Evolutionary conservation across 495 filamentous ascomycete genomes (phyloP), one percentile per base, ranked within the genome.

Genomic region (Talaromyces thailandensis): DNA sequence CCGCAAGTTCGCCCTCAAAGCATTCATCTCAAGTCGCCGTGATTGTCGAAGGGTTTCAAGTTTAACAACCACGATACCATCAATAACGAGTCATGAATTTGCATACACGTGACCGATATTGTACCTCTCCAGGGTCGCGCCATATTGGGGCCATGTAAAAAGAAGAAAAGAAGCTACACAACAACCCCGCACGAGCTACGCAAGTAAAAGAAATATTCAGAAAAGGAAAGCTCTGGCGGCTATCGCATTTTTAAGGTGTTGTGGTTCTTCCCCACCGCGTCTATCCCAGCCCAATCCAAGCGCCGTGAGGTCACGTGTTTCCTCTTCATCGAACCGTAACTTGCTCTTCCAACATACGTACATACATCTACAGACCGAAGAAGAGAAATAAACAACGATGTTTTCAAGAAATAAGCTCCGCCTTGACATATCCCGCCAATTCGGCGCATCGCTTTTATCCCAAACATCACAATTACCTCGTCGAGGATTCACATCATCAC

Each of bases 401-500:
- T 53, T 53, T 0, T 18, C 6, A 3, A 48, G n/a, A 21, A 48
- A 48, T 48, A 48, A 8, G 43, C 3, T 23, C 18, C 43, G n/a
- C 7, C 18, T 48, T 23, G 9, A 2, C 21, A 3, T 9, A 8
- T 2, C 43, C 16, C 43, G 43, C 43, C 43, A 21, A 21, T 18
- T 48, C 43, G 43, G 43, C 43, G 43, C n/a, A 18, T 18, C 23
- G 16, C 16, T 56, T 56, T 56, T 28, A 31, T 56, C 56, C 14
- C 14, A 12, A 53, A 35, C 55, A 35, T 18, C 55, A 35, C 55
- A 57, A 57, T 6, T 35, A 28, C 8, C 40, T 9, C 60, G 45
- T 23, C 31, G 58, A 29, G 43, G n/a, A 21, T 62, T 62, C 37
- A 25, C 61, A 23, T 62, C 61, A 14, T 61, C 59, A 51, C 25